phyloP scores from a whole-genome alignment of 257 asterid genomes.

The Scutellaria barbata region DNA sequence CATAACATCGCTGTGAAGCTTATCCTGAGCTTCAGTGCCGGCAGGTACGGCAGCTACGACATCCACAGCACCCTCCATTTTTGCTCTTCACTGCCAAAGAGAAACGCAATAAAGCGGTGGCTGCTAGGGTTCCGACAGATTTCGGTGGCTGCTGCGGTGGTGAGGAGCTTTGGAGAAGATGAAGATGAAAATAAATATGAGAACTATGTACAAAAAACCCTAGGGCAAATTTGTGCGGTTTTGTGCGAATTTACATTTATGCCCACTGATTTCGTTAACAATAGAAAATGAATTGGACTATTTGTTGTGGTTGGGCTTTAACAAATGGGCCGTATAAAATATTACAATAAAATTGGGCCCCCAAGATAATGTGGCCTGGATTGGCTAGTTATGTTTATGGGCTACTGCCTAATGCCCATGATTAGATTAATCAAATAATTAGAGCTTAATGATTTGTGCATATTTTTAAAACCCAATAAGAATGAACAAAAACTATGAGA shows the following conservation, averaged over 20 bases:
- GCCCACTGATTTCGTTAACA: neutral
- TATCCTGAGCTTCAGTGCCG: constrained; percentile 25
- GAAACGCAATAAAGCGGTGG: neutral
- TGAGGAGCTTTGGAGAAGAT: neutral
- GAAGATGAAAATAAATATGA: constrained; percentile 27
- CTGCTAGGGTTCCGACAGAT: neutral
- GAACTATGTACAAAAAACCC: constrained; percentile 30
- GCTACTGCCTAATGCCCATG: no score
- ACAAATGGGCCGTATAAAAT: neutral
- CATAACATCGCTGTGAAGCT: constrained; percentile 52
- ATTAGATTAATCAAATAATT: no score
- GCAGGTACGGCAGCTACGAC: neutral
- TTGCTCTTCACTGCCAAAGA: neutral
- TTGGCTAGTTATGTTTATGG: neutral
- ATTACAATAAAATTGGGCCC: no score
- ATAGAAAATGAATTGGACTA: neutral
- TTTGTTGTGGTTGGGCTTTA: neutral
- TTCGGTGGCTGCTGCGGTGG: constrained; percentile 21
- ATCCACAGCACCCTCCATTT: constrained; percentile 32
- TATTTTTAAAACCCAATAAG: no score
- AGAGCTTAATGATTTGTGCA: no score
- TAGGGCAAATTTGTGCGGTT: neutral
- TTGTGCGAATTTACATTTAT: neutral
- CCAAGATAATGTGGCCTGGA: neutral
- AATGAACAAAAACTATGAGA: no score